phyloP scores from a whole-genome alignment of 441 rosid species.

The Francoa sonchifolia region DNA sequence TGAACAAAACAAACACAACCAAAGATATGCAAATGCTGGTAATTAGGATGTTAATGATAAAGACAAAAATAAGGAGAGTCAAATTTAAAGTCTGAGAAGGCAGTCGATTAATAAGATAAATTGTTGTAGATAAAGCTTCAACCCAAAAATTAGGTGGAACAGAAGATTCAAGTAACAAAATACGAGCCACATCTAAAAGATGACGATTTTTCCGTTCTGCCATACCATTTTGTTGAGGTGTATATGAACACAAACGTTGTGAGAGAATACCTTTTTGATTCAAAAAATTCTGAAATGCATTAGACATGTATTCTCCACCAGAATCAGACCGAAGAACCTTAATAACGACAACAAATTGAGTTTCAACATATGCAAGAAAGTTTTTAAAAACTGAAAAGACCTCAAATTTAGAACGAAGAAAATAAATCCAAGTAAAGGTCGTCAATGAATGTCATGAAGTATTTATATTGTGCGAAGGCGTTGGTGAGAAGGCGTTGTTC shows the following conservation, averaged over 20 bases:
- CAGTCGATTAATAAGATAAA: neutral
- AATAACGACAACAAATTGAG: neutral
- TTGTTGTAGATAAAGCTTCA: neutral
- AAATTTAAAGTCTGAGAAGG: neutral
- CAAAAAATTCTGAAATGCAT: neutral
- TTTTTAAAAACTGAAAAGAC: neutral
- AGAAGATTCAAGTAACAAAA: neutral
- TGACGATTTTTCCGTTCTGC: neutral
- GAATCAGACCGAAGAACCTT: neutral
- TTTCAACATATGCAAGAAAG: neutral
- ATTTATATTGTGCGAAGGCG: no score
- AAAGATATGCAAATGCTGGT: neutral
- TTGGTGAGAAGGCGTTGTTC: slow-evolving; percentile 4
- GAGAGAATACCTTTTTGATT: neutral
- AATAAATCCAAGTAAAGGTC: neutral
- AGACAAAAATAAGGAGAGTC: neutral
- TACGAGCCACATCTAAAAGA: neutral
- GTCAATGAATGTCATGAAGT: no score
- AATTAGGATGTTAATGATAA: neutral
- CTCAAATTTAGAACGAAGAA: neutral
- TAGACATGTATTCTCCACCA: neutral
- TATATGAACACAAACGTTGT: neutral
- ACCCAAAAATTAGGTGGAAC: neutral
- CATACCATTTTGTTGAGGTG: neutral
- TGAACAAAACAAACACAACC: neutral